Conservation (phyloP, 176 grass and related monocot genomes). For the Cymbopogon citratus region DNA sequence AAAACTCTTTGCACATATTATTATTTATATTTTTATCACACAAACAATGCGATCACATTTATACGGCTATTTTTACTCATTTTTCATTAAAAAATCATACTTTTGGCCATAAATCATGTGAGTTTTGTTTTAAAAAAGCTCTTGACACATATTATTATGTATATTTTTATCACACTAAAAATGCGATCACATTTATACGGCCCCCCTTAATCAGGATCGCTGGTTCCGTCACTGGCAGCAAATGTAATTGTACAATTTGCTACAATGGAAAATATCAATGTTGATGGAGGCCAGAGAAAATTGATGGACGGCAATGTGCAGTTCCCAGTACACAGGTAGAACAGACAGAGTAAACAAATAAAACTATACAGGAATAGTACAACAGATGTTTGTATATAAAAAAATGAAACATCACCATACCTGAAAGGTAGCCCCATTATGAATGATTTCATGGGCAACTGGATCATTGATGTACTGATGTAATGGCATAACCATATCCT, state of each 20-base stretch:
- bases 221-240: too few species aligned
- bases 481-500: conserved; percentile 94
- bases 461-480: conserved; percentile 83
- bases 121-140: too few species aligned
- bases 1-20: too few species aligned
- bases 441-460: conserved; percentile 89
- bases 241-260: not conserved
- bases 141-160: too few species aligned
- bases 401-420: conserved; percentile 28
- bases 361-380: not conserved
- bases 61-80: too few species aligned
- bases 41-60: too few species aligned
- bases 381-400: not conserved
- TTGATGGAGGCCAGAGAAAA: not conserved
- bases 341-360: not conserved
- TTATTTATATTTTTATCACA: too few species aligned
- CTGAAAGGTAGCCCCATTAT: conserved; percentile 98
- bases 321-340: not conserved
- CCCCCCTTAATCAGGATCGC: too few species aligned
- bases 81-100: too few species aligned
- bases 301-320: not conserved
- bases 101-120: too few species aligned
- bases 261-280: not conserved
- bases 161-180: too few species aligned
- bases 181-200: too few species aligned